Base-by-base conservation (phyloP, 495 filamentous ascomycete species). In the Astrocystis sublimbata region DNA sequence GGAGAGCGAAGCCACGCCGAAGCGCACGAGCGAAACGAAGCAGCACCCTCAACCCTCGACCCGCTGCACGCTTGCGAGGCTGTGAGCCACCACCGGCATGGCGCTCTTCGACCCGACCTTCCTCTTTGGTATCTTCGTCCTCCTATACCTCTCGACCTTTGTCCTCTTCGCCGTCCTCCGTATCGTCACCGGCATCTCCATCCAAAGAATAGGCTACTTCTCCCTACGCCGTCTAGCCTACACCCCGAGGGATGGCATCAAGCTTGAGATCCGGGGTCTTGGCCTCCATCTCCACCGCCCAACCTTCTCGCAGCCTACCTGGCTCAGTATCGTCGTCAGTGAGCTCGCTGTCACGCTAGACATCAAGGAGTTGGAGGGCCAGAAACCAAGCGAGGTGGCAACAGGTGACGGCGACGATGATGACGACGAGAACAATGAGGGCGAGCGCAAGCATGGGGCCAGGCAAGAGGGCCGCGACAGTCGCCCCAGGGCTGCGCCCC, bases 281-380 rank as follows among this genome's bases (percentile, higher is more conserved):
- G 92, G 94, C 23, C 80, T 98, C 50, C 87, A 90, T 40, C 68
- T 97, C 64, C 94, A 98, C 74, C 87, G 92, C 8, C 93, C 94
- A 7, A 96, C 94, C 15, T 98, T 98, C 73, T 90, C 92, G 19
- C 92, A 97, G 72, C 93, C 94, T 50, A 97, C 96, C 75, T 99
- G 94, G 94, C 76, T 97, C 62, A 97, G 92, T 68, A 80, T 99
- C 36, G 89, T 92, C 23, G 76, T 98, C 51, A 88, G 86, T 59
- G 93, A 96, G 62, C 75, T 97, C 36, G 89, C 84, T 45, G 80
- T 98, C n/a, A 92, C 90, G 0, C 70, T 97, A 24, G 91, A 98
- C 73, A 75, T 91, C 50, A 81, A 84, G 50, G 79, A 81, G 33
- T 71, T 93, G 70, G 73, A 87, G 73, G 71, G 71, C 62, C 73